phyloP scores from a whole-genome alignment of 441 rosid species.

The Pelargonium cotyledonis region DNA sequence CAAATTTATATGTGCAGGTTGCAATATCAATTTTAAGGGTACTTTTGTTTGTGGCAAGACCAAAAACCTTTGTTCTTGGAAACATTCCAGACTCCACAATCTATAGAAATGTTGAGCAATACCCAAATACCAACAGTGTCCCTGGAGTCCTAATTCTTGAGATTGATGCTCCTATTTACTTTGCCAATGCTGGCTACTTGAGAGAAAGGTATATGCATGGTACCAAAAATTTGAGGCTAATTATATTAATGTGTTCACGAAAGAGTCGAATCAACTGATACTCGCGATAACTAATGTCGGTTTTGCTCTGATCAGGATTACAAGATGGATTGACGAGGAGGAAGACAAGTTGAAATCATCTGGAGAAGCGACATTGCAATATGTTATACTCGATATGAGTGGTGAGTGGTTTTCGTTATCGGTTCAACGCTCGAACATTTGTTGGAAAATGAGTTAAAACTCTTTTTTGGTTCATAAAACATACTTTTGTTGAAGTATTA shows the following conservation, averaged over 20 bases:
- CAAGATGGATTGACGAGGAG: slow-evolving; percentile 88
- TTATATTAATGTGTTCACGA: neutral
- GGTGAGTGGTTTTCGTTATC: slow-evolving; percentile 35
- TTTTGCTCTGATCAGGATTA: neutral
- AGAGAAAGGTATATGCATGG: slow-evolving; percentile 59
- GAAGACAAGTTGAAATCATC: slow-evolving; percentile 59
- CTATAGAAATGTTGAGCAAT: slow-evolving; percentile 78
- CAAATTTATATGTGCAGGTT: slow-evolving; percentile 41
- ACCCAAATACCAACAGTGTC: slow-evolving; percentile 46
- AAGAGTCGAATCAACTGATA: too few relatives aligned
- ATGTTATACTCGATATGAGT: slow-evolving; percentile 68
- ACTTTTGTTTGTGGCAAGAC: slow-evolving; percentile 80
- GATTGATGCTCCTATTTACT: slow-evolving; percentile 91
- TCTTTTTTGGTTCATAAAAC: neutral
- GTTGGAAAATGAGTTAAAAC: too few relatives aligned
- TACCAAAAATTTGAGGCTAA: too few relatives aligned
- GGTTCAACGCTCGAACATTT: neutral
- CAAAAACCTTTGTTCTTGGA: slow-evolving; percentile 63
- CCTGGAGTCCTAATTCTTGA: slow-evolving; percentile 76
- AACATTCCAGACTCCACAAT: slow-evolving; percentile 67
- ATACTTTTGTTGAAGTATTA: neutral
- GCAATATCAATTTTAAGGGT: slow-evolving; percentile 64
- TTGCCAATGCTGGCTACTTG: slow-evolving; percentile 76
- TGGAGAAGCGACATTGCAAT: slow-evolving; percentile 52
- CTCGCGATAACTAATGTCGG: too few relatives aligned